Percentiles rank a stretch among this genome's conserved stretches.
Evolutionary conservation across 2,329 filamentous ascomycete species (phyloP).

Genomic region (Diplodia seriata): DNA sequence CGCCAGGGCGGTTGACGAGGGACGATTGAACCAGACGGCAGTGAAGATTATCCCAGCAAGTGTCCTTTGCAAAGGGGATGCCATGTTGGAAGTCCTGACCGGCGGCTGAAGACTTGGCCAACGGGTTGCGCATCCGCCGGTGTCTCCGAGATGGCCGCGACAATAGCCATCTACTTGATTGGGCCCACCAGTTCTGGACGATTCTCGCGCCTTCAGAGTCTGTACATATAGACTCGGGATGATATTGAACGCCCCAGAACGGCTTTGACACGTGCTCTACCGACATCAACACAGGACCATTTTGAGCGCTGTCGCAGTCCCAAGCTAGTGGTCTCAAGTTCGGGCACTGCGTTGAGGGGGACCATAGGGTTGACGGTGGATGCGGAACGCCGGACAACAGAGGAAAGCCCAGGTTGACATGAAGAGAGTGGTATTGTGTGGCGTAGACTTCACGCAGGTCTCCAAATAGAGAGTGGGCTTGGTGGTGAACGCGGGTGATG

Average conservation of each 20-base stretch:
- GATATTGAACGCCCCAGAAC: constrained; percentile 88
- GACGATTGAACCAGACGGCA: background rate
- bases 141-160: background rate
- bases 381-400: constrained; percentile 44
- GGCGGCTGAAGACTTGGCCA: background rate
- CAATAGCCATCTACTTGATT: constrained; percentile 68
- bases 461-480: constrained; percentile 68
- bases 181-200: constrained; percentile 76
- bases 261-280: constrained; percentile 72
- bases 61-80: background rate
- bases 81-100: background rate
- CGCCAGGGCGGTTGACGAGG: constrained; percentile 5
- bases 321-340: constrained; percentile 56
- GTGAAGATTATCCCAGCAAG: background rate
- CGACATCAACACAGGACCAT: constrained; percentile 75
- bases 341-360: constrained; percentile 39
- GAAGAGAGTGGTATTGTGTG: constrained; percentile 77
- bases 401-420: constrained; percentile 52
- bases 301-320: constrained; percentile 54
- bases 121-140: background rate
- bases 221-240: constrained; percentile 88
- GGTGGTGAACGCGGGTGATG: constrained; percentile 71
- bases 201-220: constrained; percentile 69
- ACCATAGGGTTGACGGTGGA: constrained; percentile 45
- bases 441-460: constrained; percentile 67